Percentiles rank a stretch among this genome's conserved stretches.
phyloP scores from a whole-genome alignment of 495 filamentous ascomycete species.

The Penicillium argentinense region DNA sequence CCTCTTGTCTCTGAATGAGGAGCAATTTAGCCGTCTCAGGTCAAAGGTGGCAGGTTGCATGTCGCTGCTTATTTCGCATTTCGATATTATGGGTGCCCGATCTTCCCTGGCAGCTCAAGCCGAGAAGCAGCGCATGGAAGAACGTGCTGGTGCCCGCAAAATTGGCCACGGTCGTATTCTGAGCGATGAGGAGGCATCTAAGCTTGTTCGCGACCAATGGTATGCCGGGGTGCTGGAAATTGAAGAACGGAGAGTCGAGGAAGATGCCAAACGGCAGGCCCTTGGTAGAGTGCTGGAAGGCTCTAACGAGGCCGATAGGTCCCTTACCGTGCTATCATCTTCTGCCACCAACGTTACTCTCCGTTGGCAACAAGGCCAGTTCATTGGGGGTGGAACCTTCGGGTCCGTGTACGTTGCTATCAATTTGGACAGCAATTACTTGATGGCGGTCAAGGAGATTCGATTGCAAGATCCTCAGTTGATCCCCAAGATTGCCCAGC shows the following conservation, averaged over 20 bases:
- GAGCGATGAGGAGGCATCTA: conserved; percentile 81
- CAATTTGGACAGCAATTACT: conserved; percentile 90
- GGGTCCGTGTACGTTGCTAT: conserved; percentile 96
- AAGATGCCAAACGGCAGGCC: conserved; percentile 83
- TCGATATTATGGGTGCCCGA: conserved; percentile 97
- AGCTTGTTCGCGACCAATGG: conserved; percentile 70
- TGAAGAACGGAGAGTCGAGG: conserved; percentile 74
- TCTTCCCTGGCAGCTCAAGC: conserved; percentile 90
- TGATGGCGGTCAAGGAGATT: conserved; percentile 99
- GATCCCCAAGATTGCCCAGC: conserved; percentile 87
- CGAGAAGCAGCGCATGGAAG: conserved; percentile 77
- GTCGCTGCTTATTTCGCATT: conserved; percentile 95
- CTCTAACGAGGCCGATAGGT: conserved; percentile 91
- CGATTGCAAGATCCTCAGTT: conserved; percentile 94
- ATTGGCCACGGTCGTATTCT: conserved; percentile 74
- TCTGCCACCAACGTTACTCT: conserved; percentile 92
- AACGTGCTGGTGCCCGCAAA: conserved; percentile 72
- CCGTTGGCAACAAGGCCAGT: conserved; percentile 97
- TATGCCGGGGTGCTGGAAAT: conserved; percentile 67
- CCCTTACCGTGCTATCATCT: conserved; percentile 87
- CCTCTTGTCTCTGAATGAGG: conserved; percentile 80
- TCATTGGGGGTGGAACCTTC: conserved; percentile 95
- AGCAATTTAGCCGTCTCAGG: conserved; percentile 77
- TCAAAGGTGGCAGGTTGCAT: conserved; percentile 95
- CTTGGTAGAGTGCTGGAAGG: conserved; percentile 89